Evolutionary conservation across 208 protist genomes (phyloP), one percentile per base, ranked within the genome.

Genomic region (Acanthamoeba triangularis): DNA sequence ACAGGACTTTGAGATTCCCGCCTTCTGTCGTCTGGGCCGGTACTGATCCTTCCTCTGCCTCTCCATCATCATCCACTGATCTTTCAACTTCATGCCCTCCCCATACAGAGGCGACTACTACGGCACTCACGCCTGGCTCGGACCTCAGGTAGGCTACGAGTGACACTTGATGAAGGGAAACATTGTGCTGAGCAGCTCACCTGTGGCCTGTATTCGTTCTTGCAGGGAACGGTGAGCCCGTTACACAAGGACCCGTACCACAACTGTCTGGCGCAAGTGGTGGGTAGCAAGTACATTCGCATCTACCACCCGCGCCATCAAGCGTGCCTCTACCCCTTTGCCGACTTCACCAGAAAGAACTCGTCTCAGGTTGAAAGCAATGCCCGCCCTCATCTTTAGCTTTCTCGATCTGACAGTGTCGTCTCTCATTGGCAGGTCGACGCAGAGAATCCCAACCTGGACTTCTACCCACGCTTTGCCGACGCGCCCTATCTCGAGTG

Each of bases 91-190:
- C 14, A 23, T 1, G 37, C 30, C 35, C 65, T 33, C 13, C 23
- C 33, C 65, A n/a, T 74, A 41, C 80, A 88, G 80, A 61, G 80
- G 80, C 80, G 80, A 88, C 80, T 88, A 61, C 80, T 88, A 88
- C 44, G 80, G 80, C 49, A 88, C 49, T 63, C 44, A 63, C 25
- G 80, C 52, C 5, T 88, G 80, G 80, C 52, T 88, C 25, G 80
- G 80, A 20, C 80, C 80, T 20, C 63, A 88, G 30, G 80, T 80
- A 44, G 6, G 33, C 1, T 13, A 0, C 30, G 14, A 23, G 20
- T 14, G 54, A 14, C 20, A 18, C 52, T 11, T 56, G 52, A 20
- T 7, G 20, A 23, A 14, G 54, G 16, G 5, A 59, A 59, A 16
- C n/a, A n/a, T n/a, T n/a, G 20, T 25, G 16, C 11, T 23, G 16